A percentile compares a stretch with the other conserved stretches of the same genome.
These are phyloP conservation scores for Sporothrix luriei DNA, from an alignment of 2,329 filamentous ascomycete genomes.

Conservation along the genomic window DNA sequence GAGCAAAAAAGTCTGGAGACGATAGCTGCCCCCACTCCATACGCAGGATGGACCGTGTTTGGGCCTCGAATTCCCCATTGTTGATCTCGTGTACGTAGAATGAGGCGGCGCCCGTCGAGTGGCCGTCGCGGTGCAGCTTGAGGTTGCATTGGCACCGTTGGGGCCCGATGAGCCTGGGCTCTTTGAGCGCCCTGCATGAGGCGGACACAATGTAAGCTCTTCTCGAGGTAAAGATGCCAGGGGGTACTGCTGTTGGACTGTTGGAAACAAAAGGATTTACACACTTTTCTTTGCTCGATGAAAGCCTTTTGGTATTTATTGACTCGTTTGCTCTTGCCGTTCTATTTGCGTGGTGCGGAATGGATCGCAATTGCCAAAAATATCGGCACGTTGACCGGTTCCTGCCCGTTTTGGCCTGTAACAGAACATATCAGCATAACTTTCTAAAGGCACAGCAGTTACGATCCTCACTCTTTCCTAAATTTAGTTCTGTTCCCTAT, in stretches of 20 bases:
- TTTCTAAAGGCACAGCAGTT: neutral
- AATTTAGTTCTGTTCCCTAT: neutral
- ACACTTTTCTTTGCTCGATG: neutral
- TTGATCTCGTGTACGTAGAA: neutral
- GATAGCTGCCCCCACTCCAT: too few species aligned
- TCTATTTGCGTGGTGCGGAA: too few species aligned
- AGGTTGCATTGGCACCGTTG: neutral
- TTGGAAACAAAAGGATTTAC: neutral
- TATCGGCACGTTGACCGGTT: neutral
- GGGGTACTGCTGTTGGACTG: neutral
- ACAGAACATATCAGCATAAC: neutral
- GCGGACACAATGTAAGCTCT: neutral
- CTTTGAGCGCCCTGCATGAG: neutral
- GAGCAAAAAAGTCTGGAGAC: neutral
- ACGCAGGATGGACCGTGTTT: neutral
- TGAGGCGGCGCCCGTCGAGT: conserved; percentile 10
- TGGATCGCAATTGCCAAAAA: too few species aligned
- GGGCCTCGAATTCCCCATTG: neutral
- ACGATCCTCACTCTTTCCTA: neutral
- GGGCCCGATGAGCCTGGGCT: neutral
- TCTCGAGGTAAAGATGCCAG: neutral
- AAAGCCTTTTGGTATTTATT: neutral
- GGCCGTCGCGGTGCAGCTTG: conserved; percentile 3
- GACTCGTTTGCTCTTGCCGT: neutral
- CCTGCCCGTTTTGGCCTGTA: neutral